A percentile compares a stretch with the other conserved stretches of the same genome.
Evolutionary conservation across 768 basidiomycete species (phyloP).

Genomic region (Fistulinella prunicolor): DNA sequence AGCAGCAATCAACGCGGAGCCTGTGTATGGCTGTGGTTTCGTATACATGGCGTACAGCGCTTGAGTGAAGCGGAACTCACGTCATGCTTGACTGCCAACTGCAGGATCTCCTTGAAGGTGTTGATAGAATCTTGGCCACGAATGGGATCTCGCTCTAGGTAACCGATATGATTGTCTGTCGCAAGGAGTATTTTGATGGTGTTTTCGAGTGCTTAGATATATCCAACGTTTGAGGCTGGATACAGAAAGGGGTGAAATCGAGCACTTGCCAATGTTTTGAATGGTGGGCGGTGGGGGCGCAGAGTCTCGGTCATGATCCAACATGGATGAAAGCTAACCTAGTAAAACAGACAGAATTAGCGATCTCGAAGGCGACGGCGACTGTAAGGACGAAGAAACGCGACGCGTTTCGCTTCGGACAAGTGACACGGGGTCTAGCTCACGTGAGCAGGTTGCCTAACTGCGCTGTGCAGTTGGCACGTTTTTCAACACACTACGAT

Average conservation of each 20-base stretch:
- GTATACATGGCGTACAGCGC: too few relatives aligned
- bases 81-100: constrained; percentile 85
- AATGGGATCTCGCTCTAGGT: constrained; percentile 90
- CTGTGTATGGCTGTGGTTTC: too few relatives aligned
- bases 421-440: too few relatives aligned
- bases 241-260: background rate
- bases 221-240: constrained; percentile 1
- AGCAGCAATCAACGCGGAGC: constrained; percentile 4
- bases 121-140: constrained; percentile 94
- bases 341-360: background rate
- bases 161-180: constrained; percentile 96
- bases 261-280: constrained; percentile 38
- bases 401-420: constrained; percentile 15
- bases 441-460: constrained; percentile 17
- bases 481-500: constrained; percentile 8
- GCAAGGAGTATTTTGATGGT: constrained; percentile 84
- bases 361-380: background rate
- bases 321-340: constrained; percentile 18
- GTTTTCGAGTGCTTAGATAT: constrained; percentile 51
- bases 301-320: constrained; percentile 25
- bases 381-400: background rate
- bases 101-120: constrained; percentile 90
- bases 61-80: constrained; percentile 50
- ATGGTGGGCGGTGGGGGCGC: constrained; percentile 34
- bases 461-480: background rate